Evolutionary conservation across 2,329 filamentous ascomycete genomes (phyloP), one percentile per base, ranked within the genome.

Genomic region (Aspergillus sp.): DNA sequence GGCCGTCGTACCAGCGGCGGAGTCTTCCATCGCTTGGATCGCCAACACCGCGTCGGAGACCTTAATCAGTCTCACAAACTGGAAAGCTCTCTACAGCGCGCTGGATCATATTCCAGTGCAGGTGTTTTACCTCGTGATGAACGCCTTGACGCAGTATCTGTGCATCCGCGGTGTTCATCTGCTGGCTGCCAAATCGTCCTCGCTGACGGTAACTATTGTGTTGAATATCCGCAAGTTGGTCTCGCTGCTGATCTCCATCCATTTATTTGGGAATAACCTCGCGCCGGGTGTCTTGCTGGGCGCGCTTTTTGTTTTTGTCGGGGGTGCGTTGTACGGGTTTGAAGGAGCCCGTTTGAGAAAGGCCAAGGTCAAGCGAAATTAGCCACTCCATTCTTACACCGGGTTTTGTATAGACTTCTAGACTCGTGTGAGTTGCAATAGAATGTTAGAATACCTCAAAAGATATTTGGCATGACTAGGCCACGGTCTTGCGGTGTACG

Each of bases 161-260:
- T 99, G 94, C 71, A 97, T 99, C 58, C 88, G 92, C 3, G 94
- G 94, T 1, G 94, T 99, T 52, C 97, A 97, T 62, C 81, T 96
- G n/a, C 79, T 99, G 4, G 92, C 90, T 1, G 89, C 93, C 0
- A 87, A 87, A 50, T 90, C 90, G 3, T 93, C 92, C 3, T 95
- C 94, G 0, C 80, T 99, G 50, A 97, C 94, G 0, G 94, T 99
- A 20, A 96, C 93, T 1, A 95, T 99, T 62, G 91, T 97, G 45
- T 79, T 99, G 54, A 99, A 97, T 69, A 89, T 99, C 54, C 83
- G 94, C 61, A 99, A 99, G 73, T 78, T 99, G 17, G 87, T 96
- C 50, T 96, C 92, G 64, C 81, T 97, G 55, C 76, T 97, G 56
- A 71, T 97, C 53, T 96, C 92, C 62, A 95, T 97, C 53, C 93